These are phyloP conservation scores for Didymella sp. DNA, from an alignment of 2,329 filamentous ascomycete genomes.

Conservation along the genomic window DNA sequence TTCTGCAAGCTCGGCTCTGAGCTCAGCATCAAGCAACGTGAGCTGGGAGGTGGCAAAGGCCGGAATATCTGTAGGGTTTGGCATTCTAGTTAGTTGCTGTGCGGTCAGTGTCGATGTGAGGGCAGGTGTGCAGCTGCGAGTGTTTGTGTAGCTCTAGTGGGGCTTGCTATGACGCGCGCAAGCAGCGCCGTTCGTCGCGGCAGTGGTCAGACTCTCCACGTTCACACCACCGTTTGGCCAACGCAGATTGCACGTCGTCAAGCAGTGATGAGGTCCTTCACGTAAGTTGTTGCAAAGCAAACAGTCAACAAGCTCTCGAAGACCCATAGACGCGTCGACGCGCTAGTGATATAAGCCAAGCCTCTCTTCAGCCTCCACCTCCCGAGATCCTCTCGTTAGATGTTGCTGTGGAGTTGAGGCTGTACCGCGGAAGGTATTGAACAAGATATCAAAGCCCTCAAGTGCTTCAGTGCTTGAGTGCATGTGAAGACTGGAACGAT, in stretches of 20 bases:
- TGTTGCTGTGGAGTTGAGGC: not conserved
- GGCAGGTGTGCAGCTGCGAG: not conserved
- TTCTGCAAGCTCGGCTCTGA: constrained; percentile 74
- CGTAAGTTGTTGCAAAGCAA: not conserved
- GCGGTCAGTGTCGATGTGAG: constrained; percentile 7
- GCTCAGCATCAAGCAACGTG: constrained; percentile 71
- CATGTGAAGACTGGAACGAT: not conserved
- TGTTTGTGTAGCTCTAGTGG: constrained; percentile 14
- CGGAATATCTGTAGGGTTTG: constrained; percentile 61
- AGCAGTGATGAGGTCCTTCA: not conserved
- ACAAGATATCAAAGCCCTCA: too few relatives aligned
- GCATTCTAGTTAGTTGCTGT: constrained; percentile 26
- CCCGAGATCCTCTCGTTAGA: not conserved
- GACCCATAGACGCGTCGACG: not conserved
- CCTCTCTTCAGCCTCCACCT: not conserved
- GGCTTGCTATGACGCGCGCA: constrained; percentile 18
- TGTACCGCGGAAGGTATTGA: too few relatives aligned
- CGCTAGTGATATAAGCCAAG: not conserved
- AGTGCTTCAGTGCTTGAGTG: not conserved
- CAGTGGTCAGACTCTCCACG: not conserved
- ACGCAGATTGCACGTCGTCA: not conserved
- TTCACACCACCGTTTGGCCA: not conserved
- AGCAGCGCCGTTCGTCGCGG: not conserved
- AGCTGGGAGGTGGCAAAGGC: constrained; percentile 76
- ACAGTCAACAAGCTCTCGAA: not conserved